Conservation (phyloP, 805 yeast genomes). For the Kurtzmaniella cleridarum region DNA sequence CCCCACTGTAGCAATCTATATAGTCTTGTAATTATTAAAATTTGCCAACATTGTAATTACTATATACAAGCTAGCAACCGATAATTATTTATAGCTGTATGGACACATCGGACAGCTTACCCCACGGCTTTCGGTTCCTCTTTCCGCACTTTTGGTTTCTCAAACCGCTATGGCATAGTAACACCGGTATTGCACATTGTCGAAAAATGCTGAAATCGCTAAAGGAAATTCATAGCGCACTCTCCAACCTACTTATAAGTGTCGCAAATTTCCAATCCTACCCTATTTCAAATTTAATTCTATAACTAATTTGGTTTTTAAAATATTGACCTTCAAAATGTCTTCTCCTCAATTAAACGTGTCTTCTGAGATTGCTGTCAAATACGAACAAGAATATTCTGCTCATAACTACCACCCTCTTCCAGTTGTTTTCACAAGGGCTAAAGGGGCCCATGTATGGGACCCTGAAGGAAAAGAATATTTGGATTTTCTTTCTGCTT, state of each 20-base stretch:
- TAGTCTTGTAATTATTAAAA: no score
- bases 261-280: background rate
- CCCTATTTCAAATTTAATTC: no score
- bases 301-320: background rate
- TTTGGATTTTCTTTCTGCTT: constrained; percentile 88
- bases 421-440: constrained; percentile 88
- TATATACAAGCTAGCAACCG: no score
- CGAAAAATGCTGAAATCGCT: background rate
- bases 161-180: no score
- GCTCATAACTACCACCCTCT: constrained; percentile 97
- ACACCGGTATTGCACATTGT: no score
- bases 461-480: constrained; percentile 96
- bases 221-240: constrained; percentile 1
- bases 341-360: constrained; percentile 39
- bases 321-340: constrained; percentile 2
- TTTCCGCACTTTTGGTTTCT: no score
- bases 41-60: no score
- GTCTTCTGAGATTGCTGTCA: constrained; percentile 59
- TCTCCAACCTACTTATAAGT: background rate
- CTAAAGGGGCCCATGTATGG: constrained; percentile 91
- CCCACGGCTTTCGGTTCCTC: no score
- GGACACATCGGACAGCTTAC: no score
- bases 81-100: no score
- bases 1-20: no score
- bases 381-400: constrained; percentile 73